These are phyloP conservation scores for Quercus phellos DNA, from an alignment of 331 rosid species.

Conservation along the genomic window DNA sequence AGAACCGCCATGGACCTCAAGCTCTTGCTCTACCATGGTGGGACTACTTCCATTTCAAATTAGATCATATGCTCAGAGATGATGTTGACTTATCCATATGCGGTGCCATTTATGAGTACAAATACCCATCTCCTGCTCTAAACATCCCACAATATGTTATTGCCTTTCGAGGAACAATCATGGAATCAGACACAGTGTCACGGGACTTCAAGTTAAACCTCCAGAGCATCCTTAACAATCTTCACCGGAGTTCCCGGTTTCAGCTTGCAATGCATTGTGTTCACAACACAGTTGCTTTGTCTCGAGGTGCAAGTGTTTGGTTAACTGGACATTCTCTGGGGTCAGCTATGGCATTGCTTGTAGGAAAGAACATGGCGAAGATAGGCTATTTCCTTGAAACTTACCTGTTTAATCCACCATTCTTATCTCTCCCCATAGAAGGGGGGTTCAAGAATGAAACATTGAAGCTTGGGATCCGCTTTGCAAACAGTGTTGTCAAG, in stretches of 20 bases:
- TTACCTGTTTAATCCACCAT: too few relatives aligned
- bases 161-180: slow-evolving; percentile 29
- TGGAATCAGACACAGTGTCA: neutral
- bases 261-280: neutral
- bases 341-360: slow-evolving; percentile 27
- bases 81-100: neutral
- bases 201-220: slow-evolving; percentile 18
- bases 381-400: too few relatives aligned
- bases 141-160: slow-evolving; percentile 20
- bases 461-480: too few relatives aligned
- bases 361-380: slow-evolving; percentile 2
- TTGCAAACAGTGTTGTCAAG: neutral
- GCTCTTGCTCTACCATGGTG: slow-evolving; percentile 19
- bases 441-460: too few relatives aligned
- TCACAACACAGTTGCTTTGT: neutral
- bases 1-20: neutral
- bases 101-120: slow-evolving; percentile 23
- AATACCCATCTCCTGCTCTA: neutral
- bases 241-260: slow-evolving; percentile 12
- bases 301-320: slow-evolving; percentile 21
- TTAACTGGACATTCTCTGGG: slow-evolving; percentile 37
- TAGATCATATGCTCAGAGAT: slow-evolving; percentile 3
- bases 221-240: slow-evolving; percentile 1
- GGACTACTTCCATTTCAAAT: slow-evolving; percentile 23
- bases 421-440: neutral